Conservation (phyloP, 108 stramenopile species). For the Skeletonema tropicum region DNA sequence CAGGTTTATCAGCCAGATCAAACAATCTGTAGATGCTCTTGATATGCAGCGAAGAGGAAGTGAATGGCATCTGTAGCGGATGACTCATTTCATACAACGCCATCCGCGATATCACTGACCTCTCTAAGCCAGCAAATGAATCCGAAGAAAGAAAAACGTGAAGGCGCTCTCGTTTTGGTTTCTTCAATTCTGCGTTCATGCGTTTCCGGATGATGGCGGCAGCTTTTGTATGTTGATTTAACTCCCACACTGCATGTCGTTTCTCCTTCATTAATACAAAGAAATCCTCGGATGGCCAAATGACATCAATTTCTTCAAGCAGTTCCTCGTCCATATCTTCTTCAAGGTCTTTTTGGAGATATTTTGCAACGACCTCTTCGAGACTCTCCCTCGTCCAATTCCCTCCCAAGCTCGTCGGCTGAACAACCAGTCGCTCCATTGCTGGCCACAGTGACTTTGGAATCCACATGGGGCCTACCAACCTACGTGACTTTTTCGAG, state of each 20-base stretch:
- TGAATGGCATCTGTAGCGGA: conserved; percentile 36
- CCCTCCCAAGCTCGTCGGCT: conserved; percentile 77
- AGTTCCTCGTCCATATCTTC: conserved; percentile 21
- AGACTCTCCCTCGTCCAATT: conserved; percentile 62
- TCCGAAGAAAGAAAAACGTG: conserved; percentile 71
- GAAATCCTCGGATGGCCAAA: conserved; percentile 76
- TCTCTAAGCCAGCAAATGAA: conserved; percentile 64
- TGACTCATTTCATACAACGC: conserved; percentile 46
- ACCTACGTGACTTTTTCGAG: conserved; percentile 14
- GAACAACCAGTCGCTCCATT: conserved; percentile 64
- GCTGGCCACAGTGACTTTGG: conserved; percentile 44
- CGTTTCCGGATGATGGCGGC: conserved; percentile 6
- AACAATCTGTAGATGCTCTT: conserved; percentile 76
- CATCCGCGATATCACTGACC: conserved; percentile 67
- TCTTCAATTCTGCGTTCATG: not conserved
- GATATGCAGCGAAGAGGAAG: conserved; percentile 60
- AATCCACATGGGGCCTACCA: conserved; percentile 47
- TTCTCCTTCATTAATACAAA: conserved; percentile 33
- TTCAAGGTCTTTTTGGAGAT: conserved; percentile 35
- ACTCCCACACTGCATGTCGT: conserved; percentile 13
- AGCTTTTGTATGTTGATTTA: conserved; percentile 9
- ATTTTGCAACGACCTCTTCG: conserved; percentile 54
- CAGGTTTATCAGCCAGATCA: conserved; percentile 9
- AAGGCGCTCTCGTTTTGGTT: conserved; percentile 20
- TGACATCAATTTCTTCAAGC: conserved; percentile 59